phyloP scores from a whole-genome alignment of 2,329 filamentous ascomycete species.

The Diaporthe ilicicola region DNA sequence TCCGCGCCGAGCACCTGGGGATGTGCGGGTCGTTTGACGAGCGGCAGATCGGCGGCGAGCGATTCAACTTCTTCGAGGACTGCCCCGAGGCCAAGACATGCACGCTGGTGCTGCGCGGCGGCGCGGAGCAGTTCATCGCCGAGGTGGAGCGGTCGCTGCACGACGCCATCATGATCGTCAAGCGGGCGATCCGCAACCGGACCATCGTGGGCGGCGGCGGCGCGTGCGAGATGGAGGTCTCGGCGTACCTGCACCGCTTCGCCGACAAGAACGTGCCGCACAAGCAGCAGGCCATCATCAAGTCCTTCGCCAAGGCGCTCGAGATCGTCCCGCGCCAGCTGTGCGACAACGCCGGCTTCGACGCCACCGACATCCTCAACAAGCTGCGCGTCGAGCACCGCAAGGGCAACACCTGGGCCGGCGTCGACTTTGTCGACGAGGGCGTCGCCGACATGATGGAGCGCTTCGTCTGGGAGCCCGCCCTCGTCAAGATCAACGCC shows the following conservation, averaged over 20 bases:
- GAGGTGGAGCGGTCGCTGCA: conserved; percentile 97
- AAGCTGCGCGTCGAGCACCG: conserved; percentile 94
- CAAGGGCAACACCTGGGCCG: conserved; percentile 91
- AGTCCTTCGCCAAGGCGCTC: conserved; percentile 95
- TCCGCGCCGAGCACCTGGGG: conserved; percentile 86
- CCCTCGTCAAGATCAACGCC: conserved; percentile 95
- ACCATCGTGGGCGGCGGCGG: conserved; percentile 95
- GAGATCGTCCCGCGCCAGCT: conserved; percentile 97
- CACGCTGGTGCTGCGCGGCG: conserved; percentile 92
- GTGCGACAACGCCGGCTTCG: conserved; percentile 98
- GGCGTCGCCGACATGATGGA: conserved; percentile 94
- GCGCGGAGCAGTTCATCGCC: conserved; percentile 98
- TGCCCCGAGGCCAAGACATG: conserved; percentile 97
- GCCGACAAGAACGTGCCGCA: conserved; percentile 91
- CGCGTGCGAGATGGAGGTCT: conserved; percentile 96
- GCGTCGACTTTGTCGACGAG: conserved; percentile 93
- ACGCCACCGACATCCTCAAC: conserved; percentile 98
- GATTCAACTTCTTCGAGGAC: conserved; percentile 98
- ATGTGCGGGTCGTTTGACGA: conserved; percentile 93
- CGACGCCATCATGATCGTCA: conserved; percentile 99
- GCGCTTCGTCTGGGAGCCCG: conserved; percentile 96
- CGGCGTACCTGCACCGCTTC: conserved; percentile 89
- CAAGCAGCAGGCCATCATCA: conserved; percentile 98
- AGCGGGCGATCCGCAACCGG: conserved; percentile 94
- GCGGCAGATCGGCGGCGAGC: conserved; percentile 95